phyloP scores from a whole-genome alignment of 257 asterid species.

The Forsythia viridissima region DNA sequence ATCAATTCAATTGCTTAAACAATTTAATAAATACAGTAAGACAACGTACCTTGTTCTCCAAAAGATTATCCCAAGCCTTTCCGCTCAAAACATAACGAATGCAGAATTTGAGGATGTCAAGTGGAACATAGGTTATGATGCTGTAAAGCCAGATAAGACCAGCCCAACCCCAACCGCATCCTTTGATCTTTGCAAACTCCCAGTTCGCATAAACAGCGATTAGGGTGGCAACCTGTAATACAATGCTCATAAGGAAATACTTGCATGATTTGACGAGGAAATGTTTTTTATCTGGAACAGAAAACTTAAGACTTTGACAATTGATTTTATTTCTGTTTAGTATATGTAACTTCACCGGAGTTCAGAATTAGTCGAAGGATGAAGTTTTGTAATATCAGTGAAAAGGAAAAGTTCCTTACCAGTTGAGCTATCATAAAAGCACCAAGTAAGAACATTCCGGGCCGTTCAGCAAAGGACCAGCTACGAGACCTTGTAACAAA shows the following conservation, averaged over 20 bases:
- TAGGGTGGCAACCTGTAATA: slow-evolving; percentile 69
- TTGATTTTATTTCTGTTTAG: neutral
- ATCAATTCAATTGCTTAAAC: neutral
- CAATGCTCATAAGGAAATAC: too few species aligned
- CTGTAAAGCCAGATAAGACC: slow-evolving; percentile 89
- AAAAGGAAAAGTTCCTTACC: slow-evolving; percentile 39
- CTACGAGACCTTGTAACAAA: slow-evolving; percentile 93
- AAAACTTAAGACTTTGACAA: too few species aligned
- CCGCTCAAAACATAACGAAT: slow-evolving; percentile 82
- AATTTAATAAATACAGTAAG: neutral
- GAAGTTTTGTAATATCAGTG: neutral
- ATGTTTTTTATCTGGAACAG: too few species aligned
- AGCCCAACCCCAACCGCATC: slow-evolving; percentile 99
- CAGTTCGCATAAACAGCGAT: slow-evolving; percentile 91
- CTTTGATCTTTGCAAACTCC: slow-evolving; percentile 80
- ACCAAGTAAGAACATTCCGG: slow-evolving; percentile 60
- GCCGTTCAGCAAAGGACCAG: slow-evolving; percentile 91
- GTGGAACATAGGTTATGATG: slow-evolving; percentile 66
- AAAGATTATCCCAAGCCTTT: slow-evolving; percentile 81
- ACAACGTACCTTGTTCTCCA: slow-evolving; percentile 70
- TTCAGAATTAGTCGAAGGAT: neutral
- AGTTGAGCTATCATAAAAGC: slow-evolving; percentile 87
- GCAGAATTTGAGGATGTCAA: slow-evolving; percentile 75
- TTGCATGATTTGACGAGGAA: too few species aligned
- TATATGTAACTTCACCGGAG: too few species aligned